Evolutionary conservation across 2,329 filamentous ascomycete species (phyloP).

Genomic region (Clonostachys sp.): DNA sequence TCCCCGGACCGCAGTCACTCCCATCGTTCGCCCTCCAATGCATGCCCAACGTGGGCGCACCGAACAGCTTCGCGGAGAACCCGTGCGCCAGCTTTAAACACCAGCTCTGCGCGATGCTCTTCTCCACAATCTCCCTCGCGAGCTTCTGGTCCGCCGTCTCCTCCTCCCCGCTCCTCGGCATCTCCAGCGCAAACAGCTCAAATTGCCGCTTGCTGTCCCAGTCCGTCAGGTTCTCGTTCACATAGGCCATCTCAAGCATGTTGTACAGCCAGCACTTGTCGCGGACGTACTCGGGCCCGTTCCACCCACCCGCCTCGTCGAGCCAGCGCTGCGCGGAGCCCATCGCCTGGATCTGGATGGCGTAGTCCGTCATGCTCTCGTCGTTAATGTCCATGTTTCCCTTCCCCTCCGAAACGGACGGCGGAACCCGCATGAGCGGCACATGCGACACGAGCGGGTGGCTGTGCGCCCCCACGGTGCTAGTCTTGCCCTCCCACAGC

Average conservation of each 20-base stretch:
- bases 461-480: neutral
- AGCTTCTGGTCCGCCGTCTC: conserved; percentile 31
- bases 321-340: conserved; percentile 1
- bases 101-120: conserved; percentile 42
- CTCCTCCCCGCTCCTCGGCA: conserved; percentile 26
- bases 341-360: conserved; percentile 2
- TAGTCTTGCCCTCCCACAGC: conserved; percentile 2
- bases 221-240: conserved; percentile 41
- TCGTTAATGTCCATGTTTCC: conserved; percentile 1
- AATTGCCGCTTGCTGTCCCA: conserved; percentile 47
- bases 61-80: conserved; percentile 1
- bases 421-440: neutral
- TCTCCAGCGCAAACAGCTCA: conserved; percentile 34
- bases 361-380: conserved; percentile 2
- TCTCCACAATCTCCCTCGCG: conserved; percentile 46
- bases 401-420: neutral
- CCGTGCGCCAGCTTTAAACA: conserved; percentile 49
- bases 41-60: conserved; percentile 1
- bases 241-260: conserved; percentile 1
- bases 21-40: conserved; percentile 1
- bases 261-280: conserved; percentile 20
- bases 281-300: conserved; percentile 45
- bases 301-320: conserved; percentile 25
- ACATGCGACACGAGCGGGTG: conserved; percentile 1
- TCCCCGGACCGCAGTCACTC: conserved; percentile 1